Base-by-base conservation (phyloP, 768 basidiomycete species). In the Hydnum rufescens region DNA sequence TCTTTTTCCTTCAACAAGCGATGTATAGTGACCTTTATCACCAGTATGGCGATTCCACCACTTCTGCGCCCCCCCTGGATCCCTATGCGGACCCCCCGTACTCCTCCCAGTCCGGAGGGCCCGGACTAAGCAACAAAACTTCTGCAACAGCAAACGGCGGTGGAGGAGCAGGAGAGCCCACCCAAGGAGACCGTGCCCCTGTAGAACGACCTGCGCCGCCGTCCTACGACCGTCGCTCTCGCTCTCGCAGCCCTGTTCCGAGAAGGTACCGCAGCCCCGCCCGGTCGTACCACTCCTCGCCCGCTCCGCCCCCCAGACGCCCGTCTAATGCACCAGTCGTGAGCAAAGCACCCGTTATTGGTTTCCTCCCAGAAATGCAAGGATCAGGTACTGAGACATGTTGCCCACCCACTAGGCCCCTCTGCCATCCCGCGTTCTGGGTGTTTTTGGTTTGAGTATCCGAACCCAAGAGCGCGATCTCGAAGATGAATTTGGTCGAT, bases 361-460 rank as follows among this genome's bases (percentile, higher is more conserved):
- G n/a, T n/a, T n/a, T n/a, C n/a, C n/a, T n/a, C n/a, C n/a, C n/a
- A n/a, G n/a, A n/a, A n/a, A n/a, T n/a, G n/a, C n/a, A n/a, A n/a
- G n/a, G n/a, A n/a, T n/a, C n/a, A n/a, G n/a, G n/a, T n/a, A n/a
- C n/a, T n/a, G n/a, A n/a, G n/a, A n/a, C n/a, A n/a, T n/a, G n/a
- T n/a, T n/a, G n/a, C n/a, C n/a, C n/a, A n/a, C n/a, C n/a, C n/a
- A n/a, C n/a, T 57, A 87, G 84, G 82, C 82, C 59, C 86, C 87
- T 48, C 82, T 80, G 64, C 84, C 89, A 22, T 81, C 83, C 59
- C 80, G 74, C 55, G 89, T 93, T 30, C 73, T 99, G 56, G 93
- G 93, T 54, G 89, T 96, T n/a, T 99, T 97, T 58, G 93, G 93
- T n/a, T 69, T 97, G 39, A 92, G 88, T 60, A 93, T 99, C 53